Evolutionary conservation across 768 basidiomycete species (phyloP).

Genomic region (Naganishia vaughanmartiniae): DNA sequence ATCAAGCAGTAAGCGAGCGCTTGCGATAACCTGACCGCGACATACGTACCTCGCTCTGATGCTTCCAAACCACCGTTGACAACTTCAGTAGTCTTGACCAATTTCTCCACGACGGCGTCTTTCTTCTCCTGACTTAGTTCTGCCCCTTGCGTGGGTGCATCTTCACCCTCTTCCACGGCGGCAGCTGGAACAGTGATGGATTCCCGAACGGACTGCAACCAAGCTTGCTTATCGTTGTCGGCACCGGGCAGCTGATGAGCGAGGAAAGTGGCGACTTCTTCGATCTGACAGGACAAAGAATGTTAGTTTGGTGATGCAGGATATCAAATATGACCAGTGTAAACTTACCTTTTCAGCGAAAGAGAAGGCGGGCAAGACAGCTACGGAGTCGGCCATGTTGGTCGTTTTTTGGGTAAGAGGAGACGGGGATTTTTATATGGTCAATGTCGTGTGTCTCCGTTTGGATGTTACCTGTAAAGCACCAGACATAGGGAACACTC

Average conservation of each 20-base stretch:
- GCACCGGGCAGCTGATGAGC: conserved; percentile 43
- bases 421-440: background rate
- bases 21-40: background rate
- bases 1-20: conserved; percentile 5
- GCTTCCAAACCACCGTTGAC: conserved; percentile 45
- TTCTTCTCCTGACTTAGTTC: conserved; percentile 38
- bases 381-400: conserved; percentile 47
- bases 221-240: conserved; percentile 34
- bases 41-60: conserved; percentile 44
- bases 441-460: background rate
- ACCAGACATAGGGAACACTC: background rate
- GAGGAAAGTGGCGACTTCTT: conserved; percentile 45
- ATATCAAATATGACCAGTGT: conserved; percentile 28
- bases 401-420: background rate
- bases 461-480: background rate
- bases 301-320: background rate
- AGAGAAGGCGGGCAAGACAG: conserved; percentile 49
- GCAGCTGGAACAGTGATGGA: conserved; percentile 28
- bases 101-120: conserved; percentile 38
- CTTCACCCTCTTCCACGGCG: conserved; percentile 35
- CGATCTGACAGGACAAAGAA: conserved; percentile 32
- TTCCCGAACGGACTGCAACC: conserved; percentile 39
- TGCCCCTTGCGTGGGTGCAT: conserved; percentile 33
- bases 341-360: conserved; percentile 38
- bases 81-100: conserved; percentile 43